These are phyloP conservation scores for Crithidia acanthocephali DNA, from an alignment of 208 protist species.

Conservation along the genomic window DNA sequence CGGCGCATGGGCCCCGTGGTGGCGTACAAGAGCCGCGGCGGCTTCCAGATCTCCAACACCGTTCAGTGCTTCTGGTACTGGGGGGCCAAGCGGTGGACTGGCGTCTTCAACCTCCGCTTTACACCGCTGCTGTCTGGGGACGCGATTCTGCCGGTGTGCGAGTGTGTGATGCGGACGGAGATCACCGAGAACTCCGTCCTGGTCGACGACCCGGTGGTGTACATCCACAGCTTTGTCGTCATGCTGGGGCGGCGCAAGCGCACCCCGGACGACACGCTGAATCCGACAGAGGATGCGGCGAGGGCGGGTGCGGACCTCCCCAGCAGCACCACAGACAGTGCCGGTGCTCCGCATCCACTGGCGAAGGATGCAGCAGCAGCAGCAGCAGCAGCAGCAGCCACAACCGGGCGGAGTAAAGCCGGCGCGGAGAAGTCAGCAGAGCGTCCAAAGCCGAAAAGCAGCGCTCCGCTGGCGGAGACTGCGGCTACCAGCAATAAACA, in stretches of 20 bases:
- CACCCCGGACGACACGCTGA: constrained; percentile 5
- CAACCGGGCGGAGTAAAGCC: too few species aligned
- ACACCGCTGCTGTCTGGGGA: constrained; percentile 21
- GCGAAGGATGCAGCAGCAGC: neutral
- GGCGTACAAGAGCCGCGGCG: constrained; percentile 17
- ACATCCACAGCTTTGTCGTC: constrained; percentile 35
- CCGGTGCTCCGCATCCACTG: neutral
- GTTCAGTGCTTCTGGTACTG: constrained; percentile 39
- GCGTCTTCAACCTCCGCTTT: constrained; percentile 33
- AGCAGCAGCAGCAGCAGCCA: too few species aligned
- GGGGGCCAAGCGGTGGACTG: constrained; percentile 33
- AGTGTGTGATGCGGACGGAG: constrained; percentile 32
- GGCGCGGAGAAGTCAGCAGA: too few species aligned
- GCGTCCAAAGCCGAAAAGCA: neutral
- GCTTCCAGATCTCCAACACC: constrained; percentile 26
- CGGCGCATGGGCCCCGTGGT: neutral
- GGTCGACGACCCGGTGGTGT: constrained; percentile 33
- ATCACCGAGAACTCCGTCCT: constrained; percentile 36
- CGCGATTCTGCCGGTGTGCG: constrained; percentile 29
- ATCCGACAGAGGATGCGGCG: neutral
- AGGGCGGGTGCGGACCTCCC: neutral
- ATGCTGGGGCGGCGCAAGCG: constrained; percentile 33
- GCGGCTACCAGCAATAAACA: neutral
- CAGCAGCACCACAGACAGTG: neutral
- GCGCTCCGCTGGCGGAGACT: neutral